Evolutionary conservation across 2,329 filamentous ascomycete genomes (phyloP), one percentile per base, ranked within the genome.

Genomic region (Fusarium sp.): DNA sequence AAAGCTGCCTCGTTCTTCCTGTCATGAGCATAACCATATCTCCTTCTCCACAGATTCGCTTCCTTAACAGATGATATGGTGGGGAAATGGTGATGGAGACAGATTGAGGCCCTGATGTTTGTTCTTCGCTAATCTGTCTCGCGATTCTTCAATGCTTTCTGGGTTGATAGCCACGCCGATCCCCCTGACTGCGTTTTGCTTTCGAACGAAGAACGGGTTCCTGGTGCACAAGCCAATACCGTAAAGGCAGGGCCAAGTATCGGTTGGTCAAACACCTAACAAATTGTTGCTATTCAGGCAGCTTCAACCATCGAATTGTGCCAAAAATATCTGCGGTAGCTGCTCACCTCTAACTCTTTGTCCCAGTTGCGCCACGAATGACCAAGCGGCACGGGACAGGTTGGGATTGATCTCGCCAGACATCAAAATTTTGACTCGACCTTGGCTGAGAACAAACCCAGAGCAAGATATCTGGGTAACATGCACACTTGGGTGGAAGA

Each of bases 401-500:
- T 74, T 75, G 12, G 77, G 74, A n/a, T 65, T 78, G 42, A 76
- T 57, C 20, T 78, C 77, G 5, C 76, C 76, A 6, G 74, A 57
- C 45, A 75, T 76, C 18, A 81, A 57, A 16, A 88, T 75, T 75
- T 89, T 89, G 22, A 89, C 53, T 29, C 85, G 80, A 13, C 79
- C 83, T 65, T 87, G 86, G 0, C 84, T 84, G 13, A 89, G 77
- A 40, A 85, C 83, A 59, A 89, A 90, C 0, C 86, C 86, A 1
- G 83, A 84, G 63, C 86, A 89, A 0, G 85, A 86, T 29, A 89
- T 81, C 66, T 87, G 86, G 14, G 79, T 79, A 25, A 89, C 77
- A 3, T 82, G 78, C 5, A 88, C 86, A n/a, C 82, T 80, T 0
- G 87, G 84, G 68, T 89, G 86, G 58, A 86, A 86, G 67, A 89